Base-by-base conservation (phyloP, 1,284 basidiomycete species). In the Crepidotus sp. region DNA sequence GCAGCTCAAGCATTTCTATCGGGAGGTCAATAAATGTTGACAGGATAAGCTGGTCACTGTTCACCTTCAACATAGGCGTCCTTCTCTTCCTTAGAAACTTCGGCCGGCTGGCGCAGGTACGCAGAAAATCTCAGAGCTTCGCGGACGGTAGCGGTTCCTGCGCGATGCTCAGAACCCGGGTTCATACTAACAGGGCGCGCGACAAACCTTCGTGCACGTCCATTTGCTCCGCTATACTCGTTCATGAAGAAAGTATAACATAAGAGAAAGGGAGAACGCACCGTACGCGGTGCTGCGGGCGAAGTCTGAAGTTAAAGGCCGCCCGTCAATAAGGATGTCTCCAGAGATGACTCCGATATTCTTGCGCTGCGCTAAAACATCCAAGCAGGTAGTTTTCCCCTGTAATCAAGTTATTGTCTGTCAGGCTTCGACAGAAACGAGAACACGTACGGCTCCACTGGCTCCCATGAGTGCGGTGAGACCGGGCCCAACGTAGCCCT, bases 101-200 rank as follows among this genome's bases (percentile, higher is more conserved):
- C 65, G 2, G 73, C 71, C 1, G 90, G 86, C 59, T 96, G 92
- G n/a, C 92, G 80, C 18, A 96, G 73, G 59, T 91, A 77, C 0
- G 93, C 92, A 7, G 84, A 89, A 70, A 96, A 95, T 10, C 82
- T 76, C 57, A 96, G 73, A 2, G 93, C 91, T 60, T 96, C 92
- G 17, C 92, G 82, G 33, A 95, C 85, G 10, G 86, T 85, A 10
- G 89, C 77, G 9, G 85, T 90, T 50, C 77, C 56, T 55, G 37
- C 9, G 39, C 3, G 21, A 30, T 17, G 13, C 29, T 45, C 22
- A 26, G 21, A 25, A 49, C 13, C 13, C 2, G 4, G 10, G 11
- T 30, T 7, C 25, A n/a, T 4, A 24, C 4, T 34, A 14, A 27
- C n/a, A n/a, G 11, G 13, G 9, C 22, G 27, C 17, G 11, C 4